Evolutionary conservation across 2,329 filamentous ascomycete genomes (phyloP), one percentile per base, ranked within the genome.

Genomic region (Trichoderma brevicompactum): DNA sequence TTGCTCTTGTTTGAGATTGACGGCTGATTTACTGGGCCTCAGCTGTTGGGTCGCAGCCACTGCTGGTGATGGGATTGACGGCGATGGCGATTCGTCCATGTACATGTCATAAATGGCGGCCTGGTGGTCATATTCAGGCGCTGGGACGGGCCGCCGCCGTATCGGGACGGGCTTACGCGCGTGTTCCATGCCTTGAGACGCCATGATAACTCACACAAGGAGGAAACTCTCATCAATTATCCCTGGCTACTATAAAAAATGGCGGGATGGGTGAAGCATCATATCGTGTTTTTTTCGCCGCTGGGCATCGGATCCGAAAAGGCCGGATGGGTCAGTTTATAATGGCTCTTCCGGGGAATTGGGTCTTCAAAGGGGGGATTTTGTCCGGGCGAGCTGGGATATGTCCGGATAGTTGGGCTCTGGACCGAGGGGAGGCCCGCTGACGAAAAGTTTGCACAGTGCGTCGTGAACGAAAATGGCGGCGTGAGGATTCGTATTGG

Each of bases 11-110:
- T 55, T 63, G n/a, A 71, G 64, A 43, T 64, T 64, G 28, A 48
- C 49, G 9, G 64, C 65, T 8, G 69, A 71, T 58, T 62, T 66
- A 59, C 66, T 69, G n/a, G 66, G 43, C 13, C 69, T 66, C 10
- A 65, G 63, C 7, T 44, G 68, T 9, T 23, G 62, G 28, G 9
- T 2, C 2, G 10, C 15, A 15, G 23, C 12, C 17, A 8, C 19
- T 23, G 41, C 15, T n/a, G 61, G 44, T 0, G 53, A 49, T 50
- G 53, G 9, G 13, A 34, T 5, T 43, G 49, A 17, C 44, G 38
- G 10, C 7, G 44, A 56, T 19, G 65, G 50, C n/a, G 59, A 1
- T 43, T 56, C 46, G n/a, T 54, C 52, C 43, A 15, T 41, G 8
- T 64, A 49, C 44, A 61, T 32, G 32, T 53, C 49, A 4, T 50